Base-by-base conservation (phyloP, 106 monocot species). In the Dioscorea alata region DNA sequence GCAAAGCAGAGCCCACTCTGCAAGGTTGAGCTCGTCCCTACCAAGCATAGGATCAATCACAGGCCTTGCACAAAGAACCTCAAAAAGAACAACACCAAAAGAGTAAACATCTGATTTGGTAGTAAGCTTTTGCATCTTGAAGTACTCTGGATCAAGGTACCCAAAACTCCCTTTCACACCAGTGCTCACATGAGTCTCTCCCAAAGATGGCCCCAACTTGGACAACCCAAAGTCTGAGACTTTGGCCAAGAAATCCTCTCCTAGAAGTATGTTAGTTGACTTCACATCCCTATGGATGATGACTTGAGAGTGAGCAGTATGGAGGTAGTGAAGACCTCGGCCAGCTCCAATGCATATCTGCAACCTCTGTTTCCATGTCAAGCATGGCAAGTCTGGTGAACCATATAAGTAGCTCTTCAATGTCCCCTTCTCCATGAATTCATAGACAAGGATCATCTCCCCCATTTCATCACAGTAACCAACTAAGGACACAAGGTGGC, bases 231-330 rank as follows among this genome's bases (percentile, higher is more conserved):
- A 89, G 57, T 89, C 88, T 14, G 85, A 69, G 13, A 89, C 85
- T 68, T 89, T 89, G 48, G 88, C 81, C 33, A 58, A 9, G 73
- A 65, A 77, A 61, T 59, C 23, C 28, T 77, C 74, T 23, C 33
- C 93, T 2, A 94, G 81, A 17, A 94, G 81, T 25, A 90, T 90
- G 83, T 95, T 95, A 65, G 88, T 85, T 22, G 94, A 86, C 79
- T 95, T 95, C 48, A 95, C 91, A 52, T 95, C 94, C 10, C 94
- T 78, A 32, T 96, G 95, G 59, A 96, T 82, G 77, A 96, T 90
- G 60, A n/a, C 65, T 33, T 82, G 69, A 9, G 77, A 64, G 63
- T 63, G 65, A 21, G 73, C 82, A 0, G 82, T 77, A 64, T 82
- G 82, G 23, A 82, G 69, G 73, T 82, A 82, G 57, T 82, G 73